These are phyloP conservation scores for Martiniozyma abietophila DNA, from an alignment of 805 yeast genomes.

Conservation along the genomic window DNA sequence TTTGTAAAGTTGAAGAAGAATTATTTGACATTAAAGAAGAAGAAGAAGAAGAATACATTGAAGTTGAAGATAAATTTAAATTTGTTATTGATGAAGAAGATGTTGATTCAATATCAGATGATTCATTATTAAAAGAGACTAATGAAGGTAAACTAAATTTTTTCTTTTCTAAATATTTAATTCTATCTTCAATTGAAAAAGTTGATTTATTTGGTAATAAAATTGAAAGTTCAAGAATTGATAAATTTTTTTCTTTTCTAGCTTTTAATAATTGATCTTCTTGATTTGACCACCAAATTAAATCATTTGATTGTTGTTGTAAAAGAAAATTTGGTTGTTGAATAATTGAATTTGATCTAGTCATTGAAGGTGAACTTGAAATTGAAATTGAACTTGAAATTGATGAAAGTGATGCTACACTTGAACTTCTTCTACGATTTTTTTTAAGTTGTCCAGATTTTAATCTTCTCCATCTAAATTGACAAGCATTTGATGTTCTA, in stretches of 20 bases:
- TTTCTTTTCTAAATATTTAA: conserved; percentile 33
- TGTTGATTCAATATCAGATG: not conserved
- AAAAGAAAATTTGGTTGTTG: not conserved
- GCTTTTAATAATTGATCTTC: conserved; percentile 62
- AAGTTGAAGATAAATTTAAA: not conserved
- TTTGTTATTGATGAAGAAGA: not conserved
- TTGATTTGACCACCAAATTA: conserved; percentile 55
- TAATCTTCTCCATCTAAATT: conserved; percentile 78
- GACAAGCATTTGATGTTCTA: conserved; percentile 85
- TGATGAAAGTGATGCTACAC: not conserved
- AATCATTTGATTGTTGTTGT: too few relatives aligned
- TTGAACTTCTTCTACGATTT: not conserved
- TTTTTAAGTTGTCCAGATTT: conserved; percentile 35
- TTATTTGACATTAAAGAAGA: conserved; percentile 3
- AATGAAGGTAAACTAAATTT: conserved; percentile 12
- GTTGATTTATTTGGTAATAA: conserved; percentile 66
- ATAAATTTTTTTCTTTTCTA: conserved; percentile 47
- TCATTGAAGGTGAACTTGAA: not conserved
- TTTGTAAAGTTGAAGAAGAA: not conserved
- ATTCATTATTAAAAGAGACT: conserved; percentile 3
- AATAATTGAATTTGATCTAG: not conserved
- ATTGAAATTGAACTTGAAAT: not conserved
- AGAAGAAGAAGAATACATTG: conserved; percentile 1
- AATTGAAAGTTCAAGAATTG: conserved; percentile 65
- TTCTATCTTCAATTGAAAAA: conserved; percentile 59